phyloP scores from a whole-genome alignment of 768 basidiomycete genomes.

The Holtermannia corniformis region DNA sequence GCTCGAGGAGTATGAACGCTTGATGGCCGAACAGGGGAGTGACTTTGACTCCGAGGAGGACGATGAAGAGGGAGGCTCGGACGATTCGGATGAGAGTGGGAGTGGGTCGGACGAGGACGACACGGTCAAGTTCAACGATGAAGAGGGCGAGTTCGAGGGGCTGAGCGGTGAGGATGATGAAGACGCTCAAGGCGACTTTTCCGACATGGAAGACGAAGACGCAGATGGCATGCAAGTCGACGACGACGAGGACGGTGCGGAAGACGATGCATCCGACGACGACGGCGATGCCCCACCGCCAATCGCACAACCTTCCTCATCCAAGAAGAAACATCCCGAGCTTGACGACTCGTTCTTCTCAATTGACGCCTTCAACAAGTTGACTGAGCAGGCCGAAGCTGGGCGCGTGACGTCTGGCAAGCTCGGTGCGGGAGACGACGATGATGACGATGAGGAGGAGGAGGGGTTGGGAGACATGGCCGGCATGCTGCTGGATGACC shows the following conservation, averaged over 20 bases:
- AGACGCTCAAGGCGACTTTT: slow-evolving; percentile 14
- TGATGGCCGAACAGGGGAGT: slow-evolving; percentile 7
- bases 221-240: slow-evolving; percentile 22
- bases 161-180: slow-evolving; percentile 31
- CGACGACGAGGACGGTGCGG: slow-evolving; percentile 37
- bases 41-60: slow-evolving; percentile 5
- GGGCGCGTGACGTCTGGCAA: slow-evolving; percentile 54
- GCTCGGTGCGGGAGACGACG: slow-evolving; percentile 45
- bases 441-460: slow-evolving; percentile 35
- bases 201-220: slow-evolving; percentile 15
- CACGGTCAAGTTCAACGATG: slow-evolving; percentile 11
- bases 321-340: slow-evolving; percentile 42
- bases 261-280: slow-evolving; percentile 25
- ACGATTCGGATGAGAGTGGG: slow-evolving; percentile 9
- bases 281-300: slow-evolving; percentile 6
- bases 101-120: slow-evolving; percentile 9
- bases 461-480: slow-evolving; percentile 21
- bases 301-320: slow-evolving; percentile 17
- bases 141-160: slow-evolving; percentile 9
- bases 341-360: slow-evolving; percentile 89
- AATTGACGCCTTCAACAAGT: slow-evolving; percentile 74
- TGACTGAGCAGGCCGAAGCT: slow-evolving; percentile 69
- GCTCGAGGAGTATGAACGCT: slow-evolving; percentile 8
- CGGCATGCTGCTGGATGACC: slow-evolving; percentile 19
- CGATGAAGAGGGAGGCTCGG: slow-evolving; percentile 29